Evolutionary conservation across 768 basidiomycete genomes (phyloP).

Genomic region (Suillus lakei): DNA sequence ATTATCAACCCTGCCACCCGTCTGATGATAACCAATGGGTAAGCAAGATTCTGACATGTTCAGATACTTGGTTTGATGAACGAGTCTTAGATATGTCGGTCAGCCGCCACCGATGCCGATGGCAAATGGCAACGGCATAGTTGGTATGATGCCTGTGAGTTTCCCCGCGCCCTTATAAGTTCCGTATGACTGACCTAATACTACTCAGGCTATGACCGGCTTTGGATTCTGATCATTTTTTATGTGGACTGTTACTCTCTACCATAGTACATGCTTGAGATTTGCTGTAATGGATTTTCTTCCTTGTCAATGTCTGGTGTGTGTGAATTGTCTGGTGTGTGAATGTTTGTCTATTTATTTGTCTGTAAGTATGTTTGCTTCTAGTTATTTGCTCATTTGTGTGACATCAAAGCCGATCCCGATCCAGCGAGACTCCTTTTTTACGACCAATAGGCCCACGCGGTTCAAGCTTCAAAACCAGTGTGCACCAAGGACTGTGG

Average conservation of each 20-base stretch:
- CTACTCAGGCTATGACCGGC: constrained; percentile 64
- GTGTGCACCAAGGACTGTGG: neutral
- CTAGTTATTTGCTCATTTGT: neutral
- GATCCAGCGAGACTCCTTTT: constrained; percentile 1
- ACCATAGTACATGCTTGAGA: constrained; percentile 30
- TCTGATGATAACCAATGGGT: constrained; percentile 73
- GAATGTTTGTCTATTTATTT: neutral
- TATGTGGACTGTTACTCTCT: constrained; percentile 16
- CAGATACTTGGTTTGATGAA: constrained; percentile 11
- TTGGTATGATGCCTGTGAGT: constrained; percentile 66
- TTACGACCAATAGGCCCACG: neutral
- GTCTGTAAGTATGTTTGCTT: neutral
- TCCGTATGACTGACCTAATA: constrained; percentile 3
- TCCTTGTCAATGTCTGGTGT: neutral
- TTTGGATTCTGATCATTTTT: constrained; percentile 50
- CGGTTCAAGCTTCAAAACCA: neutral
- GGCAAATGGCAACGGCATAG: constrained; percentile 57
- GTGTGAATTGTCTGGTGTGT: neutral
- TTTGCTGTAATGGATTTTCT: constrained; percentile 30
- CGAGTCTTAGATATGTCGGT: constrained; percentile 53
- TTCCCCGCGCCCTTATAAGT: neutral
- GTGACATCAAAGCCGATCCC: neutral
- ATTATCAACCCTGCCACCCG: constrained; percentile 84
- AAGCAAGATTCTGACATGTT: constrained; percentile 15
- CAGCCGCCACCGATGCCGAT: constrained; percentile 64